Percentiles rank a stretch among this genome's conserved stretches.
phyloP scores from a whole-genome alignment of 2,329 filamentous ascomycete genomes.

The Trichoderma semiorbis region DNA sequence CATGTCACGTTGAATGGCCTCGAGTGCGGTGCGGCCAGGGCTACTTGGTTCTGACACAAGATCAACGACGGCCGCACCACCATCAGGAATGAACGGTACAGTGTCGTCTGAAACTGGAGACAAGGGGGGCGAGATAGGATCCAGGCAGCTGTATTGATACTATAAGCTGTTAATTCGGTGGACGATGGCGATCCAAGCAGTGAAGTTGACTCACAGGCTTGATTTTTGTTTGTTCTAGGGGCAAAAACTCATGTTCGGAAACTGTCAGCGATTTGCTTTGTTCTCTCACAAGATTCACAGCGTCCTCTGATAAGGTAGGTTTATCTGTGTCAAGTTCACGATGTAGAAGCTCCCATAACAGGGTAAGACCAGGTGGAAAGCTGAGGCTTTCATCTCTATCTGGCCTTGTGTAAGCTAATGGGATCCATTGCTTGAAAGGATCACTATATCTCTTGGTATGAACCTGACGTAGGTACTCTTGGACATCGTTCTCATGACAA shows the following conservation, averaged over 20 bases:
- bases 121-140: conserved; percentile 29
- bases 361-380: conserved; percentile 24
- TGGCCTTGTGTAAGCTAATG: conserved; percentile 24
- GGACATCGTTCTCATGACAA: conserved; percentile 23
- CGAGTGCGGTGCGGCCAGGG: conserved; percentile 20
- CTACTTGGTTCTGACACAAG: conserved; percentile 32
- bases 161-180: not conserved
- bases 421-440: conserved; percentile 30
- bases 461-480: conserved; percentile 24
- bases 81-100: conserved; percentile 24
- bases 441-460: conserved; percentile 21
- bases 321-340: conserved; percentile 29
- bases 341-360: conserved; percentile 25
- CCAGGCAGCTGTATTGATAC: not conserved
- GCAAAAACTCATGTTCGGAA: not conserved
- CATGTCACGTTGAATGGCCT: conserved; percentile 16
- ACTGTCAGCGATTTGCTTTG: not conserved
- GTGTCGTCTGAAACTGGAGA: conserved; percentile 26
- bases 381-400: conserved; percentile 29
- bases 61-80: conserved; percentile 25
- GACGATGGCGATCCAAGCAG: not conserved
- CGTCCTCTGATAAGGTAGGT: not conserved
- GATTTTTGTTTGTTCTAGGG: not conserved
- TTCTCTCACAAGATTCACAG: not conserved
- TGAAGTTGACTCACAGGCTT: not conserved